Evolutionary conservation across 1,284 basidiomycete species (phyloP), one percentile per base, ranked within the genome.

Genomic region (Moesziomyces parantarcticus): DNA sequence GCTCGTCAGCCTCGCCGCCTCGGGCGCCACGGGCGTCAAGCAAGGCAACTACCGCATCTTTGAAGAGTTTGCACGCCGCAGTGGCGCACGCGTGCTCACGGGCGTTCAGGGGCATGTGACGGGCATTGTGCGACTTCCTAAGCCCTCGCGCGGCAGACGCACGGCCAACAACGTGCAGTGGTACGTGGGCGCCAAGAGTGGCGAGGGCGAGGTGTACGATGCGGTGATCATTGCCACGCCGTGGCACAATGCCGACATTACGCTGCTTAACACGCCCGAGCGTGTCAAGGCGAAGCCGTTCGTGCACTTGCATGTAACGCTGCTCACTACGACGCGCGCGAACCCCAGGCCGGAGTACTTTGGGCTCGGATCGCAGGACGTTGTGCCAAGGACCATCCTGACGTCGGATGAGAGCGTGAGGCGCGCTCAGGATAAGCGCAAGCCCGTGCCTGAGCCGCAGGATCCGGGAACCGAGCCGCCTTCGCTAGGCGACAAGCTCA

Each of bases 1-100:
- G 1, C 84, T 89, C 18, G 88, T 88, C 57, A 91, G 90, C 9
- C 86, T 97, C 14, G 92, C 92, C 1, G 88, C 93, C 0, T 85
- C 82, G 0, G 90, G 90, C 6, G 92, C 92, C 0, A 85, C 86
- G 0, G 87, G 88, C 16, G 88, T 97, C 49, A 85, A 87, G 64
- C 90, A 91, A 3, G 96, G 96, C 2, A 97, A 98, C 84, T 92
- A 88, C 84, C 88, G 88, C 74, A 87, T 98, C 44, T 98, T 98
- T 81, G 89, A 93, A 71, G 84, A 89, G 47, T 94, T 98, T 85
- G 82, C 95, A 40, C 86, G 88, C 10, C 86, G 86, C 13, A 92
- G 92, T 8, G 87, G 87, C 10, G 92, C 84, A 1, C 43, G 54
- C 0, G 5, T 84, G 1, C 54, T 69, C 5, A 52, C 75, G 3